A percentile compares a stretch with the other conserved stretches of the same genome.
These are phyloP conservation scores for Neocallimastix lanati DNA, from an alignment of 192 early-diverging fungal species.

Conservation along the genomic window DNA sequence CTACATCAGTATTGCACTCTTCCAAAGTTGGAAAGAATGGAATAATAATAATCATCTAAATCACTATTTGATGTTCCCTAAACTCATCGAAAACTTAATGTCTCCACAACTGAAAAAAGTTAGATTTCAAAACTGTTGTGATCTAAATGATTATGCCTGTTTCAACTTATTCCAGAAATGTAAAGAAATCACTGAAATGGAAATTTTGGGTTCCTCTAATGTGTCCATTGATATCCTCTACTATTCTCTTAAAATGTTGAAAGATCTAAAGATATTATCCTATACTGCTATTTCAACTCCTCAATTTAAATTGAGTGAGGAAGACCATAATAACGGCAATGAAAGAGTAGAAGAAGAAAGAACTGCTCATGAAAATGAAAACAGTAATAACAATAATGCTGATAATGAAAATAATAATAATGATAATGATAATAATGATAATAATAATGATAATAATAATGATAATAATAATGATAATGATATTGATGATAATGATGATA, in stretches of 20 bases:
- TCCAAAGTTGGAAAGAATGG: neutral
- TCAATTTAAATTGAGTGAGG: neutral
- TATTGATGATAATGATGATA: too few species aligned
- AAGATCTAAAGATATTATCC: neutral
- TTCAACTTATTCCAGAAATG: neutral
- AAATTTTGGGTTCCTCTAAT: neutral
- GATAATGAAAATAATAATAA: neutral
- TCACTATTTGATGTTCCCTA: neutral
- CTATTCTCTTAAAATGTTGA: neutral
- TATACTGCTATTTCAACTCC: neutral
- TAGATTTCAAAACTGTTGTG: neutral
- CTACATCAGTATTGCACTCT: neutral
- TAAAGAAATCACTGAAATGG: neutral
- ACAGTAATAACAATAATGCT: neutral
- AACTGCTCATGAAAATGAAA: too few species aligned
- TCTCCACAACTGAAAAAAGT: neutral
- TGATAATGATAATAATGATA: too few species aligned
- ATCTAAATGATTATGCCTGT: neutral
- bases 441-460: too few species aligned
- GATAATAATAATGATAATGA: too few species aligned
- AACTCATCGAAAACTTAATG: neutral
- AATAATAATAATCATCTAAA: neutral
- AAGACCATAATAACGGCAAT: neutral
- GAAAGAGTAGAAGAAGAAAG: too few species aligned
- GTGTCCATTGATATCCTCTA: neutral